Evolutionary conservation across 805 yeast species (phyloP).

Genomic region (Saccharomycopsis sp.): DNA sequence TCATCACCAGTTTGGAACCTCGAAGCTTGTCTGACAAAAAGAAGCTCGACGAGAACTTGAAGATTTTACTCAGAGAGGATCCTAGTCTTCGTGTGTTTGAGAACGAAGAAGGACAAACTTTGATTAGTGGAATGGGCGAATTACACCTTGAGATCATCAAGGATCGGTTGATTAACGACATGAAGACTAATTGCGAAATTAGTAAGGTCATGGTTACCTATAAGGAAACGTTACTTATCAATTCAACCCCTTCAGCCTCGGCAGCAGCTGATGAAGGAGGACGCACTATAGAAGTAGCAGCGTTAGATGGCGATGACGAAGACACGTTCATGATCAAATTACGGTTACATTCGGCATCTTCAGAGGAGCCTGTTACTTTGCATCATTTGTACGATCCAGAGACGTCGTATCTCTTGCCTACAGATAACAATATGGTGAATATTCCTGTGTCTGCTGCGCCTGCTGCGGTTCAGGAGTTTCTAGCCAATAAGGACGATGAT

Average conservation of each 20-base stretch:
- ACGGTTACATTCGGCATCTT: conserved; percentile 22
- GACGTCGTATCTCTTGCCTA: conserved; percentile 34
- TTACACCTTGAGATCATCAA: conserved; percentile 84
- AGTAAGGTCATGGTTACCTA: conserved; percentile 87
- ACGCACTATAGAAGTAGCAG: conserved; percentile 26
- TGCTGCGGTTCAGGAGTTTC: conserved; percentile 8
- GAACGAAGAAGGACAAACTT: conserved; percentile 87
- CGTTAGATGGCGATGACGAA: conserved; percentile 24
- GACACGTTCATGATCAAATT: conserved; percentile 21
- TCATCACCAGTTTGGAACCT: conserved; percentile 81
- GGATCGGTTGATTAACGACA: conserved; percentile 70
- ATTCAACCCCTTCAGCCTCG: conserved; percentile 12
- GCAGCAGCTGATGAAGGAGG: conserved; percentile 9
- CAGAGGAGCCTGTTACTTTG: conserved; percentile 23
- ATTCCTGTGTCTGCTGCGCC: conserved; percentile 19
- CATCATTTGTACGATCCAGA: conserved; percentile 33
- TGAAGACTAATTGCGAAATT: conserved; percentile 74
- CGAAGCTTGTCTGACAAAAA: conserved; percentile 73
- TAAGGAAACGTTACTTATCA: conserved; percentile 55
- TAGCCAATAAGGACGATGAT: conserved; percentile 9
- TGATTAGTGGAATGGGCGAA: conserved; percentile 96
- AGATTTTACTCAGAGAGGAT: conserved; percentile 71
- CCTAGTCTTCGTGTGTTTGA: conserved; percentile 70
- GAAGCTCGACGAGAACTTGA: conserved; percentile 63
- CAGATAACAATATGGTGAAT: conserved; percentile 40